Base-by-base conservation (phyloP, 345 rosid genomes). In the Melaleuca alternifolia region DNA sequence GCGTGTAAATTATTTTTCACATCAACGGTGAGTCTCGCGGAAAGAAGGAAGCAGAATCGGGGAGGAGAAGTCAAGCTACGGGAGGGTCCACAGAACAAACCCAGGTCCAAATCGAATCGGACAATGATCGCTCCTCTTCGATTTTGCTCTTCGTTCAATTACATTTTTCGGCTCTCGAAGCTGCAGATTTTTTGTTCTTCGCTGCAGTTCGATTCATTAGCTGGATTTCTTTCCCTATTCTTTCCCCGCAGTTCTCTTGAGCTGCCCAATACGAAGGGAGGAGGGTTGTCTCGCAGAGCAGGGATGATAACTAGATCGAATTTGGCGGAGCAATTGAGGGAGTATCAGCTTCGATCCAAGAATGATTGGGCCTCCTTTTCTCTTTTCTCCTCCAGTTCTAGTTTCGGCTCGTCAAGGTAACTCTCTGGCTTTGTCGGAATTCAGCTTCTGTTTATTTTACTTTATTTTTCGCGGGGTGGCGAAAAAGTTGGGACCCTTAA, bases 361-460 rank as follows among this genome's bases (percentile, higher is more conserved):
- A 96, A 96, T 87, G 99, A 97, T 86, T 97, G 98, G 99, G 97
- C 98, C n/a, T 95, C 99, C 75, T 92, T 97, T 87, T 96, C 99
- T 30, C 93, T 97, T 91, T 97, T 97, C 92, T 94, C 96, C 57
- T 96, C 99, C 87, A 92, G 96, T 46, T 93, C 99, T n/a, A 94
- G 91, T 90, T 82, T 95, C 85, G 84, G 93, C 14, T 92, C 95
- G 18, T 94, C 99, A 13, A 97, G 99, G 98, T 97, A 89, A 71
- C 48, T 71, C 33, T 37, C 48, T 71, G 37, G 81, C 81, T 71
- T 71, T 71, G 48, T 48, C 48, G 18, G 24, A 37, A 37, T 71
- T 71, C 81, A 71, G 81, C 48, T 71, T 71, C 44, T 44, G 48
- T 30, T 65, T 14, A 10, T 30, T 14, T 0, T 7, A 18, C 37